A percentile compares a stretch with the other conserved stretches of the same genome.
These are phyloP conservation scores for Gossypium ekmanianum DNA, from an alignment of 345 rosid genomes.

Conservation along the genomic window DNA sequence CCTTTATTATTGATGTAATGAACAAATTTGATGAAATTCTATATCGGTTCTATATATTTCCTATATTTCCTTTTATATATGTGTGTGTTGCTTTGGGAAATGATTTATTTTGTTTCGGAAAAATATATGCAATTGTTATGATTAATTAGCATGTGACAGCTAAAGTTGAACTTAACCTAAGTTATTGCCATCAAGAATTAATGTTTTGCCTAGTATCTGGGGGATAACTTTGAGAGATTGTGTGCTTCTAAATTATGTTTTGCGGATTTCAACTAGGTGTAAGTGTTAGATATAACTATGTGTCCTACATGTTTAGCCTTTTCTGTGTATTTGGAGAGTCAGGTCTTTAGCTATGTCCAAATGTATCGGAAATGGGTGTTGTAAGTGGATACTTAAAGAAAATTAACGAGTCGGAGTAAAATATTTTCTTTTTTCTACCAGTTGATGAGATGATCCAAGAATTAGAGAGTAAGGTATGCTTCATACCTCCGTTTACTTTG, in stretches of 20 bases:
- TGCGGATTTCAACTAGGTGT: too few species aligned
- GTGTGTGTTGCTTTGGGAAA: not conserved
- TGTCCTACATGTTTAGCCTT: too few species aligned
- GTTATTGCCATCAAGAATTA: not conserved
- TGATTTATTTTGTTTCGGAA: not conserved
- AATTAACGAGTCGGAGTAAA: too few species aligned
- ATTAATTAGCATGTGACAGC: not conserved
- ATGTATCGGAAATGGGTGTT: not conserved
- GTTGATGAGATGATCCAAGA: not conserved
- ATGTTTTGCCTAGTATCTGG: not conserved
- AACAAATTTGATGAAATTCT: not conserved
- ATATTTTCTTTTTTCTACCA: not conserved
- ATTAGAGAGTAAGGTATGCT: conserved; percentile 1
- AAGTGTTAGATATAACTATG: too few species aligned
- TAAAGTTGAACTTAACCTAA: not conserved
- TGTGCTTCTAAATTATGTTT: not conserved
- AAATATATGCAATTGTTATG: not conserved
- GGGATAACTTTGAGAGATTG: not conserved
- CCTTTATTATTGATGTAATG: not conserved
- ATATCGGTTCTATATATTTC: not conserved
- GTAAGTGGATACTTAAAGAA: not conserved
- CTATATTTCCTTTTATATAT: not conserved
- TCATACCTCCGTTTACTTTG: not conserved
- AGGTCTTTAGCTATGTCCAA: too few species aligned
- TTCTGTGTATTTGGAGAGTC: too few species aligned